A percentile compares a stretch with the other conserved stretches of the same genome.
These are phyloP conservation scores for Microdochium bolleyi DNA, from an alignment of 2,329 filamentous ascomycete species.

Conservation along the genomic window DNA sequence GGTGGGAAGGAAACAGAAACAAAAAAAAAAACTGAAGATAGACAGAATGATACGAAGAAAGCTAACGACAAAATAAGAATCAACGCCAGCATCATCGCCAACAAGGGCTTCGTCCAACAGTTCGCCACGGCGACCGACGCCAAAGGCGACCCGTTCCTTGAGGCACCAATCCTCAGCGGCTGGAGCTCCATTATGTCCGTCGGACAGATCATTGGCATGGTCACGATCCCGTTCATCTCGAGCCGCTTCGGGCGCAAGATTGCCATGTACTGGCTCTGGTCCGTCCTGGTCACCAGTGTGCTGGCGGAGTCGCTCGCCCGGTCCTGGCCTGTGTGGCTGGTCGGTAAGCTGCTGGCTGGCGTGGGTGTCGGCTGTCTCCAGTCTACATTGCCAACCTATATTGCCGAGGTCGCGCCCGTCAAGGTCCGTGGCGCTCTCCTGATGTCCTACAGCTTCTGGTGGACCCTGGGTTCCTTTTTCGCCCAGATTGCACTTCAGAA, in stretches of 20 bases:
- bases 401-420: conserved; percentile 30
- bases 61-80: no score
- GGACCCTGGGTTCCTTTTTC: conserved; percentile 9
- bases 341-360: conserved; percentile 18
- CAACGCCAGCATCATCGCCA: conserved; percentile 21
- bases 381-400: conserved; percentile 28
- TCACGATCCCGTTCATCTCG: conserved; percentile 27
- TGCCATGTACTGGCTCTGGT: not conserved
- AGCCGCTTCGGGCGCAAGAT: conserved; percentile 18
- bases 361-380: conserved; percentile 31
- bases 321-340: conserved; percentile 28
- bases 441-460: not conserved
- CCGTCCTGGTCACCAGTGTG: conserved; percentile 15
- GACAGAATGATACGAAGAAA: no score
- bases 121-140: conserved; percentile 11
- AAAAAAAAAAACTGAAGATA: no score
- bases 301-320: conserved; percentile 25
- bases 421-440: no score
- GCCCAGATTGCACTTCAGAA: conserved; percentile 29
- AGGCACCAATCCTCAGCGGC: conserved; percentile 24
- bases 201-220: conserved; percentile 18
- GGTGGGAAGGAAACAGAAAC: no score
- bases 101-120: conserved; percentile 30
- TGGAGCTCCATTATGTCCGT: conserved; percentile 30
- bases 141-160: conserved; percentile 19